phyloP scores from a whole-genome alignment of 768 basidiomycete genomes.

The Phaeolepiota aurea region DNA sequence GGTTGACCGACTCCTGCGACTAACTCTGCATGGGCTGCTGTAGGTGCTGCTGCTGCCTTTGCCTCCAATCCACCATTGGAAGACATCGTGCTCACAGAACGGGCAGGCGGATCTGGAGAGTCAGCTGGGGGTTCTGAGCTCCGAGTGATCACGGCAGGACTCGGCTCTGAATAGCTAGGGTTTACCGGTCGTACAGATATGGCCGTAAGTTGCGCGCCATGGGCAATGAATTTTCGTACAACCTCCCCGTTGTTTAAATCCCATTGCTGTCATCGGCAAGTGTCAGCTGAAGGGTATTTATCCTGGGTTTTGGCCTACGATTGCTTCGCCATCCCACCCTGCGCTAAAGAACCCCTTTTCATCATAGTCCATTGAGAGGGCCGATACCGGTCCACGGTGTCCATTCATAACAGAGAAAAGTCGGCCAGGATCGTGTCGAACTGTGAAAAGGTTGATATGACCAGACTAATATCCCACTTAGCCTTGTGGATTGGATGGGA shows the following conservation, averaged over 20 bases:
- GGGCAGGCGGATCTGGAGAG: not conserved
- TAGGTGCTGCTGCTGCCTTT: not conserved
- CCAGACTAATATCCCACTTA: slow-evolving; percentile 49
- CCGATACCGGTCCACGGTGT: slow-evolving; percentile 78
- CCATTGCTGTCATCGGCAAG: slow-evolving; percentile 69
- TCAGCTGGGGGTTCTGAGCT: not conserved
- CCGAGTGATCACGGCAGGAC: slow-evolving; percentile 8
- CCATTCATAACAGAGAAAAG: slow-evolving; percentile 64
- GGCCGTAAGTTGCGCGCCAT: slow-evolving; percentile 78
- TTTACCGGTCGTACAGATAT: slow-evolving; percentile 66
- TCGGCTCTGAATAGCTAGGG: slow-evolving; percentile 12
- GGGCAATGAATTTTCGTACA: slow-evolving; percentile 69
- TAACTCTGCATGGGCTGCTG: not conserved
- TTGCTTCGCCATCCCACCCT: slow-evolving; percentile 88
- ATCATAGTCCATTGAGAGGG: slow-evolving; percentile 70
- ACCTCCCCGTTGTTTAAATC: slow-evolving; percentile 87
- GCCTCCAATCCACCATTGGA: not conserved
- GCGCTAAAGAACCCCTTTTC: slow-evolving; percentile 87
- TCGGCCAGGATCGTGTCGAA: slow-evolving; percentile 87
- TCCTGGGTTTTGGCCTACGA: slow-evolving; percentile 39
- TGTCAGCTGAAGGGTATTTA: slow-evolving; percentile 6
- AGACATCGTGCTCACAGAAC: not conserved
- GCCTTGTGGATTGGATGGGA: slow-evolving; percentile 3
- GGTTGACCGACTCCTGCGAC: not conserved
- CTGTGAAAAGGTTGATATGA: slow-evolving; percentile 87